Percentiles rank a stretch among this genome's conserved stretches.
Conservation (phyloP, 2,329 filamentous ascomycete species). For the Ilyonectria sp. region DNA sequence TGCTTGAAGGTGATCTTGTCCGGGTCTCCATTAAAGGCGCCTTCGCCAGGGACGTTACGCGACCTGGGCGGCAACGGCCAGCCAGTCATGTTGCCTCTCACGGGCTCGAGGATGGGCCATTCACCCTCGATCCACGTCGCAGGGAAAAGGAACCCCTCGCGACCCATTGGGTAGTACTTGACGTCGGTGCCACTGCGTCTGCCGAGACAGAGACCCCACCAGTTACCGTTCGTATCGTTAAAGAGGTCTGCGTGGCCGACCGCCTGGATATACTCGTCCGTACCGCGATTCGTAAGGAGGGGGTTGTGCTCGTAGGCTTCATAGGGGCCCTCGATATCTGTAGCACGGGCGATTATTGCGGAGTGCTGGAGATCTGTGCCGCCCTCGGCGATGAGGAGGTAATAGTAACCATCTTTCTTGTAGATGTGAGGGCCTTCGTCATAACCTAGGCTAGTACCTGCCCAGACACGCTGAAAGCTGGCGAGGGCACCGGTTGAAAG, state of each 20-base stretch:
- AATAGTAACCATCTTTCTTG: constrained; percentile 59
- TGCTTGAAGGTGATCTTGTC: constrained; percentile 25
- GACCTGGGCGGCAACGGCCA: constrained; percentile 25
- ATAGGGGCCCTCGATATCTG: constrained; percentile 55
- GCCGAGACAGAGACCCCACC: constrained; percentile 63
- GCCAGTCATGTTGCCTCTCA: constrained; percentile 52
- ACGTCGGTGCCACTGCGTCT: constrained; percentile 31
- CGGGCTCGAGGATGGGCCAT: constrained; percentile 61
- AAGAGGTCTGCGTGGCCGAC: constrained; percentile 54
- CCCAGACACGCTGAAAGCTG: constrained; percentile 60
- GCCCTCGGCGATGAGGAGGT: constrained; percentile 62
- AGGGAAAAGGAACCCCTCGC: constrained; percentile 62
- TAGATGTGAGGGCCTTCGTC: constrained; percentile 69
- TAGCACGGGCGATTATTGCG: constrained; percentile 54
- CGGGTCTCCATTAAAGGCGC: constrained; percentile 28
- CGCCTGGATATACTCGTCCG: constrained; percentile 49
- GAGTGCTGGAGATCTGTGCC: constrained; percentile 58
- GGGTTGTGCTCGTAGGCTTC: constrained; percentile 55
- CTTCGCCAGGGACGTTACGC: constrained; percentile 12
- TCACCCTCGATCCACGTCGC: constrained; percentile 64
- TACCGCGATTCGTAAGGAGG: constrained; percentile 53
- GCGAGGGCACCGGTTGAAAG: constrained; percentile 23
- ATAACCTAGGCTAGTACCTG: constrained; percentile 59
- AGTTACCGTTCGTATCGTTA: constrained; percentile 55
- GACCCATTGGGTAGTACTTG: constrained; percentile 59